Evolutionary conservation across 306 rosid species (phyloP).

Genomic region (Trichosanthes truncata): DNA sequence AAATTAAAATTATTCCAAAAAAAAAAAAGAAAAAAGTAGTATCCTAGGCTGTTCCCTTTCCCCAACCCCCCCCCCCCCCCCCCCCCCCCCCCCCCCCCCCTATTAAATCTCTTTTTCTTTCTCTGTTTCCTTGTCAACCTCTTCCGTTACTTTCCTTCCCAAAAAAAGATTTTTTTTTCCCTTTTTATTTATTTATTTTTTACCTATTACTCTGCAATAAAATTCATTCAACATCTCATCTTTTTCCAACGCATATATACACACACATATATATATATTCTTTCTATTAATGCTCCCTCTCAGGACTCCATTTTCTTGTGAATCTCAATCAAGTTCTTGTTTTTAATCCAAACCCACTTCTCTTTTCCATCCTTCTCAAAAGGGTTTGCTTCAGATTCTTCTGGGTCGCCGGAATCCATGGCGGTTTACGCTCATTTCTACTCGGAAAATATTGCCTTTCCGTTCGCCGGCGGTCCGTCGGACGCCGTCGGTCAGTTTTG

Average conservation of each 20-base stretch:
- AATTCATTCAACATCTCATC: background rate
- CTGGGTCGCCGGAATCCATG: slow-evolving; percentile 20
- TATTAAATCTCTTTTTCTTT: background rate
- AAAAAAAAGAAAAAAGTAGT: background rate
- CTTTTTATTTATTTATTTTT: background rate
- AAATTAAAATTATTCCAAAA: background rate
- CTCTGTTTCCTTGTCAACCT: slow-evolving; percentile 4
- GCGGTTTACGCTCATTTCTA: slow-evolving; percentile 54
- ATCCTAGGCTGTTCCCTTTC: slow-evolving; percentile 19
- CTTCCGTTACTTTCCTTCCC: slow-evolving; percentile 1
- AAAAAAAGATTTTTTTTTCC: background rate
- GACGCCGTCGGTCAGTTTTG: slow-evolving; percentile 12
- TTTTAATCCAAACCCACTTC: background rate
- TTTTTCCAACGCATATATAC: slow-evolving; percentile 9
- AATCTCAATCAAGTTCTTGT: background rate
- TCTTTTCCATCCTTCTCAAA: background rate
- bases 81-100: background rate
- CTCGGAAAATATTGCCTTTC: slow-evolving; percentile 27
- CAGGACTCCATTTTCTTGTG: background rate
- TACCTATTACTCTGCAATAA: background rate
- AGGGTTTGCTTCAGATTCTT: background rate
- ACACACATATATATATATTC: background rate
- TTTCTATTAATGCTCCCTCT: background rate
- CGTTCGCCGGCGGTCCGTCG: slow-evolving; percentile 14
- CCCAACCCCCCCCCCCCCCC: too few relatives aligned